These are phyloP conservation scores for Russula dissimulans DNA, from an alignment of 768 basidiomycete species.

Conservation along the genomic window DNA sequence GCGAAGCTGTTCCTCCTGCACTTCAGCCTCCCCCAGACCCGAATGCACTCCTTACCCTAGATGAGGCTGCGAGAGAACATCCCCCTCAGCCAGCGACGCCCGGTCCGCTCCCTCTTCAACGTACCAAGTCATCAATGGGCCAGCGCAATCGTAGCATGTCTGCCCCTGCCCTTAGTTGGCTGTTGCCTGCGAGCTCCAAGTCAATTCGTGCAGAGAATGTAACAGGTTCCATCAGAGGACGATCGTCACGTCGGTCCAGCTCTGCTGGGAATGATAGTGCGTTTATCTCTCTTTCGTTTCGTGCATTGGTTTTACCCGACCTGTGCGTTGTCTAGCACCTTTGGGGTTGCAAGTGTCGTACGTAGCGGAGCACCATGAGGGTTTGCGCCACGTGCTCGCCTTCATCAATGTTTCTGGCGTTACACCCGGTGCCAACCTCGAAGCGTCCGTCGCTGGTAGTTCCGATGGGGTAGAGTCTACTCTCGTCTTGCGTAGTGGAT, in stretches of 20 bases:
- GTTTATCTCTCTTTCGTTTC: background rate
- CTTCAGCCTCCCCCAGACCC: constrained; percentile 12
- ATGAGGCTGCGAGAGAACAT: constrained; percentile 36
- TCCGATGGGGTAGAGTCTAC: constrained; percentile 20
- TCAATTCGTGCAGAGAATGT: constrained; percentile 18
- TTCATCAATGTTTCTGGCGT: constrained; percentile 53
- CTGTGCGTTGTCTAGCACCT: background rate
- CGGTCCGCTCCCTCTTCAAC: constrained; percentile 27
- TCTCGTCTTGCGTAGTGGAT: constrained; percentile 53
- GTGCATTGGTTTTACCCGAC: background rate
- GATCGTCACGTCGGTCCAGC: constrained; percentile 22
- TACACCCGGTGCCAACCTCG: constrained; percentile 42
- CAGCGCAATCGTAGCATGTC: constrained; percentile 30
- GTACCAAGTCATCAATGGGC: constrained; percentile 26
- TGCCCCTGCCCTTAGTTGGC: constrained; percentile 27
- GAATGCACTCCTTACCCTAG: constrained; percentile 23
- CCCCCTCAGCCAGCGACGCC: constrained; percentile 22
- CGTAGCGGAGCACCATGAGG: constrained; percentile 78
- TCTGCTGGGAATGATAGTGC: constrained; percentile 25
- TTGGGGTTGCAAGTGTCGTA: constrained; percentile 35
- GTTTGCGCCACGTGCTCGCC: constrained; percentile 67
- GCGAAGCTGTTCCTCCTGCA: constrained; percentile 14
- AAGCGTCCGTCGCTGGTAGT: constrained; percentile 56
- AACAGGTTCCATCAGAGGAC: constrained; percentile 15
- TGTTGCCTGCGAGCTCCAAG: constrained; percentile 22